Conservation (phyloP, 371 early-diverging fungal species). For the Mitosporidium daphniae region DNA sequence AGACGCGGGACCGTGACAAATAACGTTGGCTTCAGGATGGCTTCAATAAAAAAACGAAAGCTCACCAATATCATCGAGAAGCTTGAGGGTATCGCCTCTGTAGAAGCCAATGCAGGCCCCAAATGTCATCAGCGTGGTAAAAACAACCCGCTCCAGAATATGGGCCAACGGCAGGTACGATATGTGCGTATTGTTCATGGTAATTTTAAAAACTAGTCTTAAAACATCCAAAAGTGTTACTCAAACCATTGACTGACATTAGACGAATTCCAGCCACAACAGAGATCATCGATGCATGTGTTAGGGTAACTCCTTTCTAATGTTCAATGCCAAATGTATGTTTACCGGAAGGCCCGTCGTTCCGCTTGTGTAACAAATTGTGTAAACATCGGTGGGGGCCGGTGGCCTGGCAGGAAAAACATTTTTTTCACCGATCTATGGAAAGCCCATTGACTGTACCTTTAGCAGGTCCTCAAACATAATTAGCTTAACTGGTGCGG, state of each 20-base stretch:
- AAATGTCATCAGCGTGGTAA: conserved; percentile 22
- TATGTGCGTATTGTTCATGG: conserved; percentile 18
- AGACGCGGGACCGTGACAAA: conserved; percentile 54
- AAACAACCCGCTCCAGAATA: conserved; percentile 41
- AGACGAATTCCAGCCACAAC: too few relatives aligned
- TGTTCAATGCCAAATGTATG: too few relatives aligned
- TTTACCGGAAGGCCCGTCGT: conserved; percentile 46
- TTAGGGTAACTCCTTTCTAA: conserved; percentile 10
- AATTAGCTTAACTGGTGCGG: too few relatives aligned
- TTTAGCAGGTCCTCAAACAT: too few relatives aligned
- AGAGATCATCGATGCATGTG: too few relatives aligned
- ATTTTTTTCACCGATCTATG: too few relatives aligned
- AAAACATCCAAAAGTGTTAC: too few relatives aligned
- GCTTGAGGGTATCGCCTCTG: conserved; percentile 33
- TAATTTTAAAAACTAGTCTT: conserved; percentile 1
- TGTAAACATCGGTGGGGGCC: conserved; percentile 27
- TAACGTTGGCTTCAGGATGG: conserved; percentile 41
- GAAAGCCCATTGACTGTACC: too few relatives aligned
- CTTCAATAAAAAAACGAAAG: conserved; percentile 24
- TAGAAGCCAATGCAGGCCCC: conserved; percentile 53
- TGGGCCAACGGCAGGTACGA: conserved; percentile 80
- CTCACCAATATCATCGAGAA: conserved; percentile 25
- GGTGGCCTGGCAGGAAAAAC: too few relatives aligned
- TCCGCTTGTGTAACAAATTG: conserved; percentile 86
- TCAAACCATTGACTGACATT: too few relatives aligned